Percentiles rank a stretch among this genome's conserved stretches.
These are phyloP conservation scores for Trichoderma erinaceum DNA, from an alignment of 495 filamentous ascomycete species.

Conservation along the genomic window DNA sequence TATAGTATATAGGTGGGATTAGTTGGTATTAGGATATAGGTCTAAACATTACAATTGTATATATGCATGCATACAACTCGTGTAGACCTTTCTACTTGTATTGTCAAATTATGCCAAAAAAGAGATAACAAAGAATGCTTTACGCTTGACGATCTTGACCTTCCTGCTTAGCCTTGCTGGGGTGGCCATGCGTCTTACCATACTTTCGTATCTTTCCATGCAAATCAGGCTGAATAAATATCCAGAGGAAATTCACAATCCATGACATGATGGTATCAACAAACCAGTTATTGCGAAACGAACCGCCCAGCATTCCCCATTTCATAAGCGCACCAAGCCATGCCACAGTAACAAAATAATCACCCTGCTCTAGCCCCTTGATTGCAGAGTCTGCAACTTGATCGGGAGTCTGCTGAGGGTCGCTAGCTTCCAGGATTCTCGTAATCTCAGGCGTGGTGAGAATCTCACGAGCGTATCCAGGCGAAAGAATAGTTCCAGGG, in stretches of 20 bases:
- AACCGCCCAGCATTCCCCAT: slow-evolving; percentile 50
- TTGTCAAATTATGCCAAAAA: background rate
- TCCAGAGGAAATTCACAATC: slow-evolving; percentile 50
- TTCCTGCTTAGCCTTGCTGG: slow-evolving; percentile 30
- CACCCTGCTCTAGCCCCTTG: slow-evolving; percentile 66
- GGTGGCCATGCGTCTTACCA: slow-evolving; percentile 53
- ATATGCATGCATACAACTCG: background rate
- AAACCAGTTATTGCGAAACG: slow-evolving; percentile 51
- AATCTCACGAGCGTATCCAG: slow-evolving; percentile 75
- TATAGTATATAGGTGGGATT: background rate
- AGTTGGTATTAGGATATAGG: background rate
- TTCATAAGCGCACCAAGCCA: slow-evolving; percentile 65
- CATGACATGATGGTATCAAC: slow-evolving; percentile 48
- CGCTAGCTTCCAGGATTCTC: slow-evolving; percentile 70
- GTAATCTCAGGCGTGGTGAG: slow-evolving; percentile 75
- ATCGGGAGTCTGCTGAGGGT: slow-evolving; percentile 71
- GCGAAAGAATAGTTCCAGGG: slow-evolving; percentile 72
- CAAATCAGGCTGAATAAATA: slow-evolving; percentile 54
- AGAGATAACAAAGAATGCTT: background rate
- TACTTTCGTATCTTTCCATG: slow-evolving; percentile 54
- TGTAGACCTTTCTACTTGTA: background rate
- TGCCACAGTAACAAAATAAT: slow-evolving; percentile 68
- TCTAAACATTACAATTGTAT: background rate
- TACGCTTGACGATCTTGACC: background rate
- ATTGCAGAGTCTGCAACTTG: slow-evolving; percentile 69